A percentile compares a stretch with the other conserved stretches of the same genome.
phyloP scores from a whole-genome alignment of 805 yeast species.

The Starmerella sirachaensis region DNA sequence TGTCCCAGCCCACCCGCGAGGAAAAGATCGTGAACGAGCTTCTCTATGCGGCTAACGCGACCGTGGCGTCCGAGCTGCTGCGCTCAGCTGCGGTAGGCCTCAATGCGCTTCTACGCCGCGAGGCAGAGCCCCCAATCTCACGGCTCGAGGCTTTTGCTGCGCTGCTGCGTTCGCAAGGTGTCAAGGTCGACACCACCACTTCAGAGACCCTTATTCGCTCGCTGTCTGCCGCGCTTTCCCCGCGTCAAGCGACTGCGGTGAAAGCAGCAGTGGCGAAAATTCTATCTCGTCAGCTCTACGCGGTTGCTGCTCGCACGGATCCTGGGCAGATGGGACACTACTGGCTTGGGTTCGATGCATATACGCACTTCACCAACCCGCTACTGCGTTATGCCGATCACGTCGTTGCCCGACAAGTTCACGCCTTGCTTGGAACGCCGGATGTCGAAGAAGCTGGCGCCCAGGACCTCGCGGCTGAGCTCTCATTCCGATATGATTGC shows the following conservation, averaged over 20 bases:
- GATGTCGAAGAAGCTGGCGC: slow-evolving; percentile 7
- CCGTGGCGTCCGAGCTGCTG: slow-evolving; percentile 70
- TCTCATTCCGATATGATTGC: slow-evolving; percentile 91
- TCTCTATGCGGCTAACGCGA: slow-evolving; percentile 65
- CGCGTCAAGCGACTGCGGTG: slow-evolving; percentile 53
- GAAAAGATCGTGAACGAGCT: slow-evolving; percentile 59
- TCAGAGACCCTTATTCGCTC: slow-evolving; percentile 63
- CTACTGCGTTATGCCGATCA: slow-evolving; percentile 84
- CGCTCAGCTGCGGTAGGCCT: slow-evolving; percentile 55
- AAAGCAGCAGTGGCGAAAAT: slow-evolving; percentile 73
- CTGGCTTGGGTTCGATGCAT: slow-evolving; percentile 68
- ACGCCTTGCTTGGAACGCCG: slow-evolving; percentile 37
- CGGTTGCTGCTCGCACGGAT: slow-evolving; percentile 77
- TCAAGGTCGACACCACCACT: slow-evolving; percentile 59
- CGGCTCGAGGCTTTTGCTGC: slow-evolving; percentile 69
- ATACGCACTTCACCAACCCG: slow-evolving; percentile 91
- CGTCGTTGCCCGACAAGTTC: slow-evolving; percentile 85
- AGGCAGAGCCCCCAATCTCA: slow-evolving; percentile 67
- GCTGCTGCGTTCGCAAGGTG: slow-evolving; percentile 43
- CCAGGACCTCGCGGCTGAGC: slow-evolving; percentile 59
- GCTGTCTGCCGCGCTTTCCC: slow-evolving; percentile 50
- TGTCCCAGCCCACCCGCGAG: slow-evolving; percentile 23
- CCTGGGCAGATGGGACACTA: slow-evolving; percentile 69
- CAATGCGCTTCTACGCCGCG: slow-evolving; percentile 73
- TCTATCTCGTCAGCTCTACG: slow-evolving; percentile 75